Base-by-base conservation (phyloP, 805 yeast genomes). In the Grigorovia transvaalensis region DNA sequence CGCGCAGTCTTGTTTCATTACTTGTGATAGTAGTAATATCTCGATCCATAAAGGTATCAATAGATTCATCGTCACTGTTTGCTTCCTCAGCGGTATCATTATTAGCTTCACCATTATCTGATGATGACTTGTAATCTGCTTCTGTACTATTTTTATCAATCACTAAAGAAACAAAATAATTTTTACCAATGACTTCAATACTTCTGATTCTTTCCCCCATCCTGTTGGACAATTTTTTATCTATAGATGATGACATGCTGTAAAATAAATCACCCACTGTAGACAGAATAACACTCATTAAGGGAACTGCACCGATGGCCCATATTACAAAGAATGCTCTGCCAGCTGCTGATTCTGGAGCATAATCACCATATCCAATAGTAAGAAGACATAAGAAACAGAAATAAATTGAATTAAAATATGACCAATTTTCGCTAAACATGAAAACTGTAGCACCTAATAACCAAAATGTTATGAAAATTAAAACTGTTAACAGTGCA, bases 291-390 rank as follows among this genome's bases (percentile, higher is more conserved):
- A 84, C 82, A 2, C 96, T 85, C 95, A 88, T 88, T 49, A 88
- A 71, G 1, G 96, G 96, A 20, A 89, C 83, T 0, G 96, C 95
- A 7, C 81, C 71, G 19, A 89, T 63, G 0, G 89, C 84, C 96
- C 96, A 89, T 9, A 80, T 67, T 8, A 86, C 80, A 59, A 88
- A 88, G 57, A 88, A 79, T 0, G 84, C 77, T 44, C 84, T 69
- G 0, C 95, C 95, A 6, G 85, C 82, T 0, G 81, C 68, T 0
- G 82, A 67, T 1, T 48, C 52, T 0, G 96, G 95, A 1, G 80
- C 72, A 57, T 72, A 81, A 61, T 83, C 89, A 33, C 96, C 96
- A 66, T 85, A 88, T 0, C 96, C 96, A 51, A 89, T 84, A 0
- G 96, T 86, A 7, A 88, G 68, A 50, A 89, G 74, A 59, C 91